Base-by-base conservation (phyloP, 2,329 filamentous ascomycete genomes). In the Talaromyces sp. region DNA sequence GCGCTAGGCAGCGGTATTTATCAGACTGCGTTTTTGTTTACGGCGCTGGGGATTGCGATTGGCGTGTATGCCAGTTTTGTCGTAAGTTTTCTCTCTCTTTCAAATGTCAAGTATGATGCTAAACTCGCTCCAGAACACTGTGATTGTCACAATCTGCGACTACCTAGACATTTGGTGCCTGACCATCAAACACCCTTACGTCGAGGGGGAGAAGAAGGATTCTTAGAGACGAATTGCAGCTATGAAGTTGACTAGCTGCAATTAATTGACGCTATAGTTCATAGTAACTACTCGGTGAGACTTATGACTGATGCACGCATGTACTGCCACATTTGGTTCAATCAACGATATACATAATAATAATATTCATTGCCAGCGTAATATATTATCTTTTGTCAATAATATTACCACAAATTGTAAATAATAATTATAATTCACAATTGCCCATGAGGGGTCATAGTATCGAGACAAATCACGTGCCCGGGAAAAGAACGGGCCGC, bases 1-100 rank as follows among this genome's bases (percentile, higher is more conserved):
- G 85, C 87, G 3, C 81, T 96, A 6, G 91, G 90, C 28, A 81
- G 86, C 65, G 89, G 83, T 57, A 86, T 89, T n/a, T 96, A 96
- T 75, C 92, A 97, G 79, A 89, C 96, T 56, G 90, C 91, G 2
- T 96, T 93, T 76, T 85, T 96, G 73, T 98, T 96, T 77, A 85
- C 88, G 72, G 94, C 93, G 79, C 79, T 98, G 28, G 95, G 95
- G 28, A 79, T 91, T 63, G 90, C 89, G 0, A 75, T 96, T 55
- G 95, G 95, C 36, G 87, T 98, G n/a, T 97, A 99, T 78, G 93
- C 92, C 63, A 96, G 92, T 75, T 99, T 99, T 75, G 92, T 98
- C 61, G 90, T 83, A 72, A 70, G 80, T 68, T 18, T 28, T 16
- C 1, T 27, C 30, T 28, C 5, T 18, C 40, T 28, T 36, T 57